Base-by-base conservation (phyloP, 257 asterid species). In the Gentiana straminea region DNA sequence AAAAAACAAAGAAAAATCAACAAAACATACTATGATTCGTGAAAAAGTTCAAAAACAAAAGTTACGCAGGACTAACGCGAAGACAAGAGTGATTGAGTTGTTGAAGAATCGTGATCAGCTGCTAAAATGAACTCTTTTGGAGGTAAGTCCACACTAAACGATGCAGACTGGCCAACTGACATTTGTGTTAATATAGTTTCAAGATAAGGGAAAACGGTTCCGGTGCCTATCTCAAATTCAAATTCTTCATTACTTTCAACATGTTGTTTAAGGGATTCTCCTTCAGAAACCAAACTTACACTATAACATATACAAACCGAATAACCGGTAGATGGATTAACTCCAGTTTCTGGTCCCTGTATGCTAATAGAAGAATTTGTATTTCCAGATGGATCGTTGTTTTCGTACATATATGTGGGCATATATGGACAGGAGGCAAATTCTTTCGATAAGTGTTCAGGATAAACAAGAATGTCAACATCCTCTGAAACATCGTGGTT, bases 141-240 rank as follows among this genome's bases (percentile, higher is more conserved):
- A 54, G 84, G 87, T 72, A 82, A 73, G 60, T 76, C 88, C 62
- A 69, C 73, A 58, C 58, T 79, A 75, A 84, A 78, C 60, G 62
- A 69, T 61, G 94, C 83, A 64, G 90, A 82, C 69, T 87, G 94
- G 55, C 89, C 90, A 63, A 84, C 79, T 49, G 81, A 66, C 75
- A 91, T 84, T 70, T 87, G 94, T 33, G 72, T 68, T 46, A 84
- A 84, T 60, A 77, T 82, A 53, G 79, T 75, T 75, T 87, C 98
- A 64, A 91, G 62, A 67, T 59, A 65, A 58, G 98, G 78, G 50
- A 75, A 65, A 44, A 81, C 86, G 7, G 86, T 83, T 75, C 84
- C 94, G 59, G 71, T 83, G 52, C 98, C 96, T 10, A 84, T 74
- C 81, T 87, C 98, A 69, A 91, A 91, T 66, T 91, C 98, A 68